Evolutionary conservation across 768 basidiomycete genomes (phyloP), one percentile per base, ranked within the genome.

Genomic region (Serendipita sp.): DNA sequence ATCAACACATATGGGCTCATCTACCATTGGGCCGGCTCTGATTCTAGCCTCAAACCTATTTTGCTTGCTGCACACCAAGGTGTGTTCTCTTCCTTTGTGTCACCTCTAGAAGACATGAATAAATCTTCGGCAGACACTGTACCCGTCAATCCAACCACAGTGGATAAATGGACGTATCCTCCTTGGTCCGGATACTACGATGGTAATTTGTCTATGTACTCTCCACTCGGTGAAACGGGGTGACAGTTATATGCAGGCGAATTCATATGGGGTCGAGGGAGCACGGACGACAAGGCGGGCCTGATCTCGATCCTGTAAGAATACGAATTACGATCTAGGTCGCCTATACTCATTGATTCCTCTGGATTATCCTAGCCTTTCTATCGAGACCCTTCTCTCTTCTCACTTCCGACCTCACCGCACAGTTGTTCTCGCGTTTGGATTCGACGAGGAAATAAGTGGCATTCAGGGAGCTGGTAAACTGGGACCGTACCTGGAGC

Each of bases 401-500:
- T 77, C 81, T 11, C 81, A 79, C 2, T 91, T 84, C 73, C 71
- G 79, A 63, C 90, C 91, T 15, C 77, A 77, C 2, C 78, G 89
- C 52, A 83, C 80, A 0, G 73, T 85, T 23, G 80, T 85, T 0
- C 76, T 85, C 66, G 76, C 84, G 2, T 86, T 81, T 67, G 76
- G 89, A 1, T 90, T 88, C 67, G 89, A 90, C 68, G 89, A 90
- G 71, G 88, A 89, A 75, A 76, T 80, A 65, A 76, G 78, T 64
- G 84, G 84, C 45, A 63, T 64, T 38, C 73, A 78, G 77, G 80
- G 81, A 3, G 81, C 83, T 0, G 64, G 66, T 0, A 65, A 70
- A 2, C 74, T 84, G n/a, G 74, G 74, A 0, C 36, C 71, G 3
- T 71, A 75, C 46, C 72, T 96, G 35, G 71, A 82, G 54, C 68